Base-by-base conservation (phyloP, 2,329 filamentous ascomycete genomes). In the Penicillium sp. region DNA sequence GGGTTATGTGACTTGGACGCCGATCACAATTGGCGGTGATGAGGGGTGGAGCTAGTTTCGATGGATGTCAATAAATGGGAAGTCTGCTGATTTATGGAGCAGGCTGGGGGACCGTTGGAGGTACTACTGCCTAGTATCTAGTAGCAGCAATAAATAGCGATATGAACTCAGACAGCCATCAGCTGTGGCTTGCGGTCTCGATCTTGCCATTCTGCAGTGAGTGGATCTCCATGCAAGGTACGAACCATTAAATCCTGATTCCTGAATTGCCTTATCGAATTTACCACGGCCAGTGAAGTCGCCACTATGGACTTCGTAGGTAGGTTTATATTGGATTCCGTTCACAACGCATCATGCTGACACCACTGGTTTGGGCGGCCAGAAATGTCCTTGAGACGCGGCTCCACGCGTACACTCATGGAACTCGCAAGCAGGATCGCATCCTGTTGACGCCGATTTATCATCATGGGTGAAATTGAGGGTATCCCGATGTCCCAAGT, bases 261-360 rank as follows among this genome's bases (percentile, higher is more conserved):
- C n/a, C n/a, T n/a, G n/a, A n/a, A n/a, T n/a, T n/a, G n/a, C n/a
- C n/a, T n/a, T n/a, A n/a, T n/a, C n/a, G n/a, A n/a, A n/a, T 60
- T 64, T 13, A 64, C 62, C 18, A 63, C 66, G 11, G 67, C 66
- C n/a, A 71, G 68, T 53, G 66, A 72, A 52, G 68, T 70, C n/a
- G 68, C 70, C 29, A 70, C 59, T 4, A 57, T 61, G 51, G 53
- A 62, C 16, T 61, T 62, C 19, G 54, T 63, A 46, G n/a, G n/a
- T n/a, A n/a, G n/a, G 52, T 53, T 46, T 1, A 46, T 42, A 11
- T 18, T 30, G 25, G 49, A 6, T 33, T 40, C 36, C 2, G 9
- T n/a, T 10, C 3, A 14, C 16, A 3, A 13, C 12, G 3, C n/a
- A 6, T n/a, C 11, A 12, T 22, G 35, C 35, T 39, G 39, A 33